A percentile compares a stretch with the other conserved stretches of the same genome.
Evolutionary conservation across 257 asterid genomes (phyloP).

Genomic region (Plectranthus barbatus): DNA sequence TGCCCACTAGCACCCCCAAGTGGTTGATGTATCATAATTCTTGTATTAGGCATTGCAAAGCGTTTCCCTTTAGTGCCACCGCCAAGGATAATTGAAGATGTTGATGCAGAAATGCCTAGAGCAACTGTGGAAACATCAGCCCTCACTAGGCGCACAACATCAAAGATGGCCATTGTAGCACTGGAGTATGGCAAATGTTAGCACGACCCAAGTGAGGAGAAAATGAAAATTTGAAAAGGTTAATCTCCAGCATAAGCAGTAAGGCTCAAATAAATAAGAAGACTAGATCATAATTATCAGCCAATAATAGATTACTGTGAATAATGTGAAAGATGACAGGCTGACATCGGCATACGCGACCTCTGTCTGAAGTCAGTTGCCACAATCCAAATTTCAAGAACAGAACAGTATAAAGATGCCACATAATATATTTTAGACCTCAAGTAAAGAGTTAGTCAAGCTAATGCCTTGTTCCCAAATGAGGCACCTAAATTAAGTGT

Average conservation of each 20-base stretch:
- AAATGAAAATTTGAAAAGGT: background rate
- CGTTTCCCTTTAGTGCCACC: conserved; percentile 97
- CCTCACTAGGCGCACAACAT: conserved; percentile 46
- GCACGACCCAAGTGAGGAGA: background rate
- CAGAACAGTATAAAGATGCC: background rate
- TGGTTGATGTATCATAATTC: conserved; percentile 92
- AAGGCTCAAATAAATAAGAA: background rate
- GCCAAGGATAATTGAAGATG: conserved; percentile 88
- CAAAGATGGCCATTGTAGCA: conserved; percentile 86
- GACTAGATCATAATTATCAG: background rate
- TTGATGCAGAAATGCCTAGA: conserved; percentile 81
- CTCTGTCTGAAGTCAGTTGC: background rate
- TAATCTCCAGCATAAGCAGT: background rate
- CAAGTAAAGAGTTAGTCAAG: background rate
- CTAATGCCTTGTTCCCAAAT: background rate
- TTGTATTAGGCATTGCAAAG: conserved; percentile 89
- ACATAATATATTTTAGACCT: background rate
- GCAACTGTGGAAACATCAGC: conserved; percentile 85
- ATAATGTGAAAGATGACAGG: background rate
- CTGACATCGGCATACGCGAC: background rate
- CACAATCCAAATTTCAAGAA: background rate
- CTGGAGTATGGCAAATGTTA: conserved; percentile 29
- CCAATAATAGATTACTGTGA: background rate
- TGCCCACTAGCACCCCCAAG: conserved; percentile 93
- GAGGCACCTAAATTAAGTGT: background rate